A percentile compares a stretch with the other conserved stretches of the same genome.
These are phyloP conservation scores for Neonectria coccinea DNA, from an alignment of 2,329 filamentous ascomycete genomes.

Conservation along the genomic window DNA sequence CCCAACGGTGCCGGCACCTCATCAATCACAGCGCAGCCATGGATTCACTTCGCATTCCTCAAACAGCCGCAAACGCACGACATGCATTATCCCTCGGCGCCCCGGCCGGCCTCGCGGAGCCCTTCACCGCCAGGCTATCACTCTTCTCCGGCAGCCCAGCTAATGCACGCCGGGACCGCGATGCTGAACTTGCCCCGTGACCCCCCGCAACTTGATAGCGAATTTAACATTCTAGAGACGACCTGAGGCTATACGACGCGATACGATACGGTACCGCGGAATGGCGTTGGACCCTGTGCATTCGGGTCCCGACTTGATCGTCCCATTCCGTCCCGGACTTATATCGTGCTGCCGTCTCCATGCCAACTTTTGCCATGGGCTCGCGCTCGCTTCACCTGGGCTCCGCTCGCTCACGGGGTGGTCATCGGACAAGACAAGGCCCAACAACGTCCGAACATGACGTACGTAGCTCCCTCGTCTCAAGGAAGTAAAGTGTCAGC, in stretches of 20 bases:
- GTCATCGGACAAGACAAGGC: background rate
- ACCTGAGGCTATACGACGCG: background rate
- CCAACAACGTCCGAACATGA: constrained; percentile 17
- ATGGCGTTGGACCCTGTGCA: constrained; percentile 17
- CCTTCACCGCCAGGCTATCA: constrained; percentile 38
- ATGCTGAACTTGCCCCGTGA: constrained; percentile 27
- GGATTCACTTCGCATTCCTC: constrained; percentile 25
- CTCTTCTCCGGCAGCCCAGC: constrained; percentile 18
- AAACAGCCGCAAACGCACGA: constrained; percentile 32
- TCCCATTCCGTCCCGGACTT: constrained; percentile 28
- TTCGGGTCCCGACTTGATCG: constrained; percentile 24
- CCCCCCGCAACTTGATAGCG: constrained; percentile 22
- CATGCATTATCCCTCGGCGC: constrained; percentile 19
- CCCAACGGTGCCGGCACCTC: background rate
- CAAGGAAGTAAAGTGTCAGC: constrained; percentile 20
- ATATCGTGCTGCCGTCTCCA: constrained; percentile 29
- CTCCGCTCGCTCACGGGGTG: background rate
- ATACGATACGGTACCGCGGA: background rate
- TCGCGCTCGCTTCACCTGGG: constrained; percentile 8
- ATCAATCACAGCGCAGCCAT: constrained; percentile 18
- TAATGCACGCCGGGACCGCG: constrained; percentile 35
- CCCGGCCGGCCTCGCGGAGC: background rate
- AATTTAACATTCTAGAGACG: background rate
- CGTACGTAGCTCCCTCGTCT: constrained; percentile 15
- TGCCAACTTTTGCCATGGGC: constrained; percentile 4